These are phyloP conservation scores for Colletotrichum sp. DNA, from an alignment of 2,329 filamentous ascomycete genomes.

Conservation along the genomic window DNA sequence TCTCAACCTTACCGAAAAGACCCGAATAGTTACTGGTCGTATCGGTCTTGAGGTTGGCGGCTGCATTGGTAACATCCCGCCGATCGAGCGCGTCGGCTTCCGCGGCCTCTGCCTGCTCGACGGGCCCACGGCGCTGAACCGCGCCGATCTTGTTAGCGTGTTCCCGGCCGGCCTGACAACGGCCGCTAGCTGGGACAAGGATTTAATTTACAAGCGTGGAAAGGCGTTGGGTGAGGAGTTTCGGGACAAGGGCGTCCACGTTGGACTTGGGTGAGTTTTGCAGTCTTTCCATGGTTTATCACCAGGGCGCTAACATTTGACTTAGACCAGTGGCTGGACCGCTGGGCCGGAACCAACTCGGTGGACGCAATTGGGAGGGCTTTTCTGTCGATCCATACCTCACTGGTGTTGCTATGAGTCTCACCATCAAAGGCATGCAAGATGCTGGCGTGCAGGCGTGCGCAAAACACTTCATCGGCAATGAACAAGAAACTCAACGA, in stretches of 20 bases:
- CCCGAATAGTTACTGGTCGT: slow-evolving; percentile 77
- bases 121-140: slow-evolving; percentile 72
- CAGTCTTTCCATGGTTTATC: not conserved
- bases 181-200: slow-evolving; percentile 80
- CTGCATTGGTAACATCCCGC: slow-evolving; percentile 68
- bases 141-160: slow-evolving; percentile 52
- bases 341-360: slow-evolving; percentile 74
- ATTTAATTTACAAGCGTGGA: slow-evolving; percentile 75
- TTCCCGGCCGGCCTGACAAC: slow-evolving; percentile 83
- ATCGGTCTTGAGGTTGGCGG: slow-evolving; percentile 76
- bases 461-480: slow-evolving; percentile 66
- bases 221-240: slow-evolving; percentile 74
- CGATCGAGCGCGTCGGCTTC: slow-evolving; percentile 64
- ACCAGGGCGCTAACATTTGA: not conserved
- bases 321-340: slow-evolving; percentile 71
- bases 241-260: slow-evolving; percentile 73
- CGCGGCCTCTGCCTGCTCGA: slow-evolving; percentile 81
- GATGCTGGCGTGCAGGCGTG: slow-evolving; percentile 41
- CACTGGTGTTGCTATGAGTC: slow-evolving; percentile 64
- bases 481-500: slow-evolving; percentile 71
- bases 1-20: slow-evolving; percentile 78
- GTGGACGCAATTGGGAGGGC: slow-evolving; percentile 84
- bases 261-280: slow-evolving; percentile 62
- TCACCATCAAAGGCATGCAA: slow-evolving; percentile 66
- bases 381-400: slow-evolving; percentile 83